These are phyloP conservation scores for Podaxis sp. DNA, from an alignment of 768 basidiomycete species.

Conservation along the genomic window DNA sequence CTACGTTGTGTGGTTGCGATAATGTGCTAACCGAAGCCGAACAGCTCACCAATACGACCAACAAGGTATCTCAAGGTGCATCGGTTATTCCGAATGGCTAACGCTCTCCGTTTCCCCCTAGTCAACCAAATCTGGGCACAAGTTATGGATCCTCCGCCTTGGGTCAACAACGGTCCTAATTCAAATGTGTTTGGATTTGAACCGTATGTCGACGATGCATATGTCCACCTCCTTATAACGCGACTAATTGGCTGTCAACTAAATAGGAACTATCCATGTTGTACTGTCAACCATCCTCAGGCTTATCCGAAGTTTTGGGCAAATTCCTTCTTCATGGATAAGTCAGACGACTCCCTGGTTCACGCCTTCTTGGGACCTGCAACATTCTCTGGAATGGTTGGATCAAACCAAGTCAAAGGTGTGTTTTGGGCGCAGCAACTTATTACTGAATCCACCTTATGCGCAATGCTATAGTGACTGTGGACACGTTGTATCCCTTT, in stretches of 20 bases:
- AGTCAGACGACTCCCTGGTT: slow-evolving; percentile 24
- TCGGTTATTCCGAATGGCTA: neutral
- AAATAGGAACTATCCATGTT: slow-evolving; percentile 37
- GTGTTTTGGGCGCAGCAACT: neutral
- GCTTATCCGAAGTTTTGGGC: slow-evolving; percentile 41
- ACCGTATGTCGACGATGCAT: slow-evolving; percentile 23
- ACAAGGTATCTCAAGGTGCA: slow-evolving; percentile 25
- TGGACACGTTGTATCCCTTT: slow-evolving; percentile 37
- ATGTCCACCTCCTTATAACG: neutral
- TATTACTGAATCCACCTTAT: neutral
- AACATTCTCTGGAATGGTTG: slow-evolving; percentile 29
- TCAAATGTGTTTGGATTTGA: slow-evolving; percentile 40
- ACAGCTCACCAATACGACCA: slow-evolving; percentile 40
- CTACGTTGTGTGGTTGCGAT: no score
- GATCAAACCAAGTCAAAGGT: slow-evolving; percentile 30
- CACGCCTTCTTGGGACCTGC: slow-evolving; percentile 36
- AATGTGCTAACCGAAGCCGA: neutral
- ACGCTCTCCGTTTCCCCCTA: slow-evolving; percentile 8
- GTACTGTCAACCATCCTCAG: slow-evolving; percentile 38
- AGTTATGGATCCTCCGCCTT: slow-evolving; percentile 32
- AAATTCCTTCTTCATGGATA: slow-evolving; percentile 31
- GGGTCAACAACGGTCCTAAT: slow-evolving; percentile 33
- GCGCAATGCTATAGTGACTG: slow-evolving; percentile 20
- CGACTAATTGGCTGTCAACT: neutral
- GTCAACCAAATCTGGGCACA: slow-evolving; percentile 41